These are phyloP conservation scores for Aspergillus coremiiformis DNA, from an alignment of 495 filamentous ascomycete genomes.

Conservation along the genomic window DNA sequence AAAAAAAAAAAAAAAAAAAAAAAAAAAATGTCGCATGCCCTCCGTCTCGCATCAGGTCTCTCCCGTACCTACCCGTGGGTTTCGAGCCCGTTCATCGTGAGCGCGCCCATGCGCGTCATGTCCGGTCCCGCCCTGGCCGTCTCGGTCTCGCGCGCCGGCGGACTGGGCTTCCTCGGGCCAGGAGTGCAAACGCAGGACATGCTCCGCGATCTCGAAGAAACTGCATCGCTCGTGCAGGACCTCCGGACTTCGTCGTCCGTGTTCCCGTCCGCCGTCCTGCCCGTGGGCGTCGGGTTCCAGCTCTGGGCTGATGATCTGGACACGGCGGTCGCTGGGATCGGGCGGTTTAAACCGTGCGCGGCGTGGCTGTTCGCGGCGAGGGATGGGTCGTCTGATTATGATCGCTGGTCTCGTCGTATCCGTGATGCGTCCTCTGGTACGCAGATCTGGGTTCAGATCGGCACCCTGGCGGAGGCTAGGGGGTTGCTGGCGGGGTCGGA, in stretches of 20 bases:
- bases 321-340: conserved; percentile 34
- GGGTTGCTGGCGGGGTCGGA: conserved; percentile 27
- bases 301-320: conserved; percentile 47
- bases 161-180: conserved; percentile 49
- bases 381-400: conserved; percentile 37
- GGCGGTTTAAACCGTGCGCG: conserved; percentile 50
- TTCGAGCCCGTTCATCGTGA: conserved; percentile 51
- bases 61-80: conserved; percentile 55
- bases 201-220: conserved; percentile 27
- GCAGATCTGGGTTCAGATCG: conserved; percentile 58
- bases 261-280: conserved; percentile 31
- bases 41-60: conserved; percentile 11
- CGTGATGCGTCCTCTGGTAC: conserved; percentile 35
- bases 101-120: conserved; percentile 69
- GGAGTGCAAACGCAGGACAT: conserved; percentile 29
- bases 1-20: no score
- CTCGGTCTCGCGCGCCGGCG: conserved; percentile 58
- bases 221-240: conserved; percentile 17
- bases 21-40: background rate
- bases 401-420: conserved; percentile 47
- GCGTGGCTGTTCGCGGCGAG: conserved; percentile 65
- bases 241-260: conserved; percentile 4
- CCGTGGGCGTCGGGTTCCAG: conserved; percentile 58
- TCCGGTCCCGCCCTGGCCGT: conserved; percentile 51
- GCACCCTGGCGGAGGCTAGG: conserved; percentile 46